Evolutionary conservation across 345 rosid genomes (phyloP), one percentile per base, ranked within the genome.

Genomic region (Salix viminalis): DNA sequence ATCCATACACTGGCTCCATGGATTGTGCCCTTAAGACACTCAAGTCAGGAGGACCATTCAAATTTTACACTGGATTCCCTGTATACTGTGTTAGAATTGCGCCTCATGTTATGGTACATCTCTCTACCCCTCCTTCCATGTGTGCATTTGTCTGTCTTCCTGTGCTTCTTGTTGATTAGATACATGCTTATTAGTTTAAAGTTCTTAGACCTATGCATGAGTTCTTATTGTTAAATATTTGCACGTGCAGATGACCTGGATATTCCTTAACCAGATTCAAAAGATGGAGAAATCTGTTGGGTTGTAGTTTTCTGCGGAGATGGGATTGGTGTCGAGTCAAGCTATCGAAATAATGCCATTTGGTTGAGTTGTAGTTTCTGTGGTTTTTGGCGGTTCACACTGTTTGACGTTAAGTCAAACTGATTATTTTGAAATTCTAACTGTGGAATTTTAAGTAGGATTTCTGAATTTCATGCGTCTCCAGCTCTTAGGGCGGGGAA

Each of bases 51-150:
- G 99, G 99, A 67, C 98, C 97, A 44, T 67, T 93, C 24, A 96
- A 87, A 81, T 93, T 96, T 75, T 96, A 96, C 87, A 88, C 99
- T 2, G 99, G 99, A 42, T 96, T 96, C 88, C 99, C 99, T 0
- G 95, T 96, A 19, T 96, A 93, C 74, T 96, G 97, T 75, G 86
- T 96, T 82, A 82, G 99, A 75, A 96, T 96, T 75, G 99, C 99
- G 13, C 99, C 99, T 26, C 99, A 96, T 68, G 99, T 92, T 79
- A 96, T 96, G 99, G 99, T 96, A 96, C 30, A 21, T 26, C 42
- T 74, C 73, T 26, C 65, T 65, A 71, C 32, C 77, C 28, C 1
- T 9, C 14, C 13, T 19, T 21, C 0, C 28, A 4, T 13, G 24
- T 9, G 26, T 8, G 24, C 4, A 19, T 61, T n/a, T 18, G 26